Percentiles rank a stretch among this genome's conserved stretches.
These are phyloP conservation scores for Fusarium mangiferae DNA, from an alignment of 2,329 filamentous ascomycete genomes.

Conservation along the genomic window DNA sequence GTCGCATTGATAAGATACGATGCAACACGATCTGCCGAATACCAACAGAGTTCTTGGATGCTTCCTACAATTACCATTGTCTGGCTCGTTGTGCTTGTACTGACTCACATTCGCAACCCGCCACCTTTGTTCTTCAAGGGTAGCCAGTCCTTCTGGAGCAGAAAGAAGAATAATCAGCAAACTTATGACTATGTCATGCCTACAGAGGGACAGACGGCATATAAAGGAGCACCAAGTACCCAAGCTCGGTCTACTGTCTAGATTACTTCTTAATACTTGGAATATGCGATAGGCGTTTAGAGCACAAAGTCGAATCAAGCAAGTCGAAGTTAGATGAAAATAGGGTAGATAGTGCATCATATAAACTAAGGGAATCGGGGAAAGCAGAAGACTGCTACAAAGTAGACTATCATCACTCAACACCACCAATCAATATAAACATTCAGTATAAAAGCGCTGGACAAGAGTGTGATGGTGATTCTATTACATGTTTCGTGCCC, in stretches of 20 bases:
- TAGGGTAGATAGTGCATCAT: background rate
- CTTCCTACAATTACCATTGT: constrained; percentile 49
- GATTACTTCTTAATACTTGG: background rate
- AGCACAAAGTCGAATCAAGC: background rate
- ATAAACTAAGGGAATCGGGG: too few species aligned
- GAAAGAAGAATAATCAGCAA: constrained; percentile 9
- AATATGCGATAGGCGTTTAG: background rate
- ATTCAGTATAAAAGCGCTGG: background rate
- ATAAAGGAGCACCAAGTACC: constrained; percentile 1
- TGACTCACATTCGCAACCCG: constrained; percentile 49
- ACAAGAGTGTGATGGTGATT: background rate
- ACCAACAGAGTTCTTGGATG: constrained; percentile 46
- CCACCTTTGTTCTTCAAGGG: constrained; percentile 36
- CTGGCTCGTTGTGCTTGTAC: constrained; percentile 46
- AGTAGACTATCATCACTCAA: background rate
- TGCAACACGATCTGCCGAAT: constrained; percentile 20
- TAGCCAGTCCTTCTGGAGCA: constrained; percentile 28
- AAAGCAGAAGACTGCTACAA: too few species aligned
- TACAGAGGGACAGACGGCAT: constrained; percentile 5
- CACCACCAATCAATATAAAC: background rate
- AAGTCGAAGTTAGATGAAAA: background rate
- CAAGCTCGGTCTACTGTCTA: constrained; percentile 1
- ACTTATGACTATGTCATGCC: constrained; percentile 28
- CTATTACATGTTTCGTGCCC: background rate
- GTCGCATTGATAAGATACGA: constrained; percentile 42